Evolutionary conservation across 768 basidiomycete species (phyloP).

Genomic region (Sistotremastrum niveocremeum): DNA sequence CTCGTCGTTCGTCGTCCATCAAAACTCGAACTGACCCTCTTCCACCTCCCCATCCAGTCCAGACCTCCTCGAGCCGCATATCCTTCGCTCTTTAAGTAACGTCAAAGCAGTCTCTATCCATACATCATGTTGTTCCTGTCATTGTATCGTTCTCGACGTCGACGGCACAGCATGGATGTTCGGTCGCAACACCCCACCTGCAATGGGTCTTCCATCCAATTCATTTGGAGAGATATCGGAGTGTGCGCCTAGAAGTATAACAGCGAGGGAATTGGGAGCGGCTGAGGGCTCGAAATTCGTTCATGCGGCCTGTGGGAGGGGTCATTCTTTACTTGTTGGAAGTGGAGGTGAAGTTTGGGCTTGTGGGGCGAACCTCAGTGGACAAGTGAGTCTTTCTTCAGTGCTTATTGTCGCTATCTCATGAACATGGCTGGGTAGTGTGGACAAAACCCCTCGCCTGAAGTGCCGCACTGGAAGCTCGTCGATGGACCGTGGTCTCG

Average conservation of each 20-base stretch:
- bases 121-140: constrained; percentile 63
- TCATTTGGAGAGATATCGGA: constrained; percentile 40
- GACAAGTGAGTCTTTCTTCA: constrained; percentile 44
- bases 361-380: constrained; percentile 66
- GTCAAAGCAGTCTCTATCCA: constrained; percentile 61
- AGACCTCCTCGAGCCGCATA: constrained; percentile 79
- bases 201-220: constrained; percentile 48
- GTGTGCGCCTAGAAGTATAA: constrained; percentile 52
- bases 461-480: constrained; percentile 51
- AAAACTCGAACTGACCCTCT: not conserved
- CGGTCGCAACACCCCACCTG: constrained; percentile 65
- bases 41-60: constrained; percentile 27
- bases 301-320: constrained; percentile 69
- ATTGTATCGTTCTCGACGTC: constrained; percentile 59
- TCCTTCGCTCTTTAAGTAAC: constrained; percentile 78
- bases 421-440: constrained; percentile 31
- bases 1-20: not conserved
- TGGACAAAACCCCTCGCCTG: constrained; percentile 51
- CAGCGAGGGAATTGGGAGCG: constrained; percentile 49
- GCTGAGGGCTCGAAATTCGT: constrained; percentile 48
- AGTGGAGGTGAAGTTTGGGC: constrained; percentile 76
- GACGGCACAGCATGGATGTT: constrained; percentile 82
- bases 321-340: constrained; percentile 73
- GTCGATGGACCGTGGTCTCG: constrained; percentile 41
- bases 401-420: not conserved